Percentiles rank a stretch among this genome's conserved stretches.
These are phyloP conservation scores for Penicillium parvum DNA, from an alignment of 495 filamentous ascomycete species.

Conservation along the genomic window DNA sequence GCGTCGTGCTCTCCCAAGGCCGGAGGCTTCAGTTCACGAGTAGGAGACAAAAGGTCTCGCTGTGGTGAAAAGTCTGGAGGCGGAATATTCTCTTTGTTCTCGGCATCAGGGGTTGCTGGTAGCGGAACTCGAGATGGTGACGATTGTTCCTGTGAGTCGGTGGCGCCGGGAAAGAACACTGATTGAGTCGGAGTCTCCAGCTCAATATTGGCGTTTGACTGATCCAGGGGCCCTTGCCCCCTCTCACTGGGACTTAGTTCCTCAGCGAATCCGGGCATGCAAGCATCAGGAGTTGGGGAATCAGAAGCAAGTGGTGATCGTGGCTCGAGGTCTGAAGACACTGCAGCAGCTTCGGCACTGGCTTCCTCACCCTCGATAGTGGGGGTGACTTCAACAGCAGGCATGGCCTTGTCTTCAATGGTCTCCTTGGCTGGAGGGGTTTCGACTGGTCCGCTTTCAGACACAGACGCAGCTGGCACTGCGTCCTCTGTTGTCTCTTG, in stretches of 20 bases:
- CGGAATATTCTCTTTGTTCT: conserved; percentile 25
- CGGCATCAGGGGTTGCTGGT: conserved; percentile 1
- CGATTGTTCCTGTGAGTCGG: background rate
- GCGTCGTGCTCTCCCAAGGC: conserved; percentile 11
- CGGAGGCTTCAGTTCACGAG: conserved; percentile 2
- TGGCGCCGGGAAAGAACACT: background rate
- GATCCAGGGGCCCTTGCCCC: background rate
- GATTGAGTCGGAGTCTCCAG: conserved; percentile 16
- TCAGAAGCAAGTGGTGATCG: background rate
- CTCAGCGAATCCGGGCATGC: background rate
- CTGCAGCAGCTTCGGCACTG: background rate
- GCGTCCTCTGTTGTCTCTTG: background rate
- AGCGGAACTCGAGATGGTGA: conserved; percentile 7
- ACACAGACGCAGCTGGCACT: background rate
- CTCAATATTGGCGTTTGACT: background rate
- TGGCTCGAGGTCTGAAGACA: background rate
- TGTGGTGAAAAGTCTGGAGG: conserved; percentile 6
- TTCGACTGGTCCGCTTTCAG: background rate
- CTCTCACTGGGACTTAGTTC: background rate
- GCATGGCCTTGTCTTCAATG: conserved; percentile 21
- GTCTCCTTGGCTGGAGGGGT: conserved; percentile 20
- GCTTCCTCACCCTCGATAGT: background rate
- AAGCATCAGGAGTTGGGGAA: background rate
- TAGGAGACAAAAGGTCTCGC: background rate
- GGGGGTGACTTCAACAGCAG: background rate